phyloP scores from a whole-genome alignment of 345 rosid genomes.

The Boechera divaricarpa region DNA sequence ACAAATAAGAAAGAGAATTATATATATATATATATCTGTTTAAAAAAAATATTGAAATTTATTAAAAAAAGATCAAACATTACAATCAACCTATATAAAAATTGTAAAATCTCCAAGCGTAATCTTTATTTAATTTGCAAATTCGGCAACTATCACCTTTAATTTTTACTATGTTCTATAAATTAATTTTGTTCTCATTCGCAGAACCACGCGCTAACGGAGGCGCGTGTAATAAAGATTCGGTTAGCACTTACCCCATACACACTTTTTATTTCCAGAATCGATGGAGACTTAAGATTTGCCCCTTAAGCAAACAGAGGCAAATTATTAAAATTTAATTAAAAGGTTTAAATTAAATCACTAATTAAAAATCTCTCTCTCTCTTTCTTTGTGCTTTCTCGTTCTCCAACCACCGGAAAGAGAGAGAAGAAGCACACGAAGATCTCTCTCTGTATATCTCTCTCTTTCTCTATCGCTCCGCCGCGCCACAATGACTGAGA shows the following conservation, averaged over 20 bases:
- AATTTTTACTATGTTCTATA: neutral
- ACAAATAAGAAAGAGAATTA: too few species aligned
- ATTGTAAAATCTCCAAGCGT: too few species aligned
- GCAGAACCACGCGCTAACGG: conserved; percentile 20
- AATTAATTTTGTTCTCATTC: neutral
- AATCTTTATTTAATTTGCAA: conserved; percentile 11
- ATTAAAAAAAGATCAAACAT: neutral
- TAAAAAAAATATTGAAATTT: too few species aligned
- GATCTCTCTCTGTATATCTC: conserved; percentile 17
- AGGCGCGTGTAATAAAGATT: conserved; percentile 40
- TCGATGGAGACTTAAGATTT: neutral
- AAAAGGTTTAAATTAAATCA: neutral
- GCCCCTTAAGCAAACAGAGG: conserved; percentile 21
- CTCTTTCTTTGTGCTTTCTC: conserved; percentile 43
- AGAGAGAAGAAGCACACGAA: conserved; percentile 38
- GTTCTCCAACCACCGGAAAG: conserved; percentile 49
- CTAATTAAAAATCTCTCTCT: neutral
- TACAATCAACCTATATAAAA: neutral
- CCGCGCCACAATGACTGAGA: conserved; percentile 32
- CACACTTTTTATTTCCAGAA: conserved; percentile 18
- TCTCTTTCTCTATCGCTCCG: conserved; percentile 17
- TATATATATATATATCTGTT: too few species aligned
- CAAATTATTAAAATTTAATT: neutral
- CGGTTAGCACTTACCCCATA: conserved; percentile 19
- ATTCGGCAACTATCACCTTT: conserved; percentile 19